phyloP scores from a whole-genome alignment of 768 basidiomycete species.

The Scleroderma citrinum region DNA sequence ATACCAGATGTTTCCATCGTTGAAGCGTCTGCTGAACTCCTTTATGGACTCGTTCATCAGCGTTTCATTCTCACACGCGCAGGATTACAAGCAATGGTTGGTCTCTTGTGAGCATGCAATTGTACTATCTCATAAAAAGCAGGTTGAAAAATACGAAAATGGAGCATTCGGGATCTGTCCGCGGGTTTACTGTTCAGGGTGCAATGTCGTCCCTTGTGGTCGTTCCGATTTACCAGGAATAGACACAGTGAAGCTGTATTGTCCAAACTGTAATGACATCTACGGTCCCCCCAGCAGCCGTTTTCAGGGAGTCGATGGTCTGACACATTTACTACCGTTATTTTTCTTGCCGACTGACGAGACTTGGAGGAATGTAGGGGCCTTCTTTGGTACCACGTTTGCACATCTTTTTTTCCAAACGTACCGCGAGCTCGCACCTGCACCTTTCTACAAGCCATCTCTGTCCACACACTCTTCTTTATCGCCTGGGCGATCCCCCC shows the following conservation, averaged over 20 bases:
- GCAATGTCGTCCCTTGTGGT: conserved; percentile 91
- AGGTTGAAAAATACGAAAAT: conserved; percentile 96
- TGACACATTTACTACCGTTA: conserved; percentile 10
- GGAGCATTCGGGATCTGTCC: conserved; percentile 92
- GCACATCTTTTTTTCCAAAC: conserved; percentile 97
- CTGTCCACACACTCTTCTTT: conserved; percentile 44
- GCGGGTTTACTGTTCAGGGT: conserved; percentile 86
- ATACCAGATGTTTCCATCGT: conserved; percentile 99
- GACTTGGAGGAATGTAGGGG: conserved; percentile 50
- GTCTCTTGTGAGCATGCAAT: conserved; percentile 10
- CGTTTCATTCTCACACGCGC: conserved; percentile 94
- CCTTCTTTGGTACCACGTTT: conserved; percentile 99
- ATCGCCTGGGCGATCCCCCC: conserved; percentile 52
- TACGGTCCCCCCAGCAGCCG: conserved; percentile 93
- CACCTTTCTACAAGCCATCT: conserved; percentile 84
- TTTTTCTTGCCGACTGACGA: conserved; percentile 8
- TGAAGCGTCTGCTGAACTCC: conserved; percentile 93
- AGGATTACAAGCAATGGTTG: conserved; percentile 91
- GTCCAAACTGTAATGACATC: conserved; percentile 96
- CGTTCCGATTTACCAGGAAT: conserved; percentile 92
- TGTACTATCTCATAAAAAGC: conserved; percentile 10
- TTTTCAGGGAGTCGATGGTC: conserved; percentile 94
- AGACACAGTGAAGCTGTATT: conserved; percentile 97
- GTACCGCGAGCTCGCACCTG: conserved; percentile 91
- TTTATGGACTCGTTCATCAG: conserved; percentile 97